Conservation (phyloP, 129 eudicot species). For the Chrysanthemum seticuspe region DNA sequence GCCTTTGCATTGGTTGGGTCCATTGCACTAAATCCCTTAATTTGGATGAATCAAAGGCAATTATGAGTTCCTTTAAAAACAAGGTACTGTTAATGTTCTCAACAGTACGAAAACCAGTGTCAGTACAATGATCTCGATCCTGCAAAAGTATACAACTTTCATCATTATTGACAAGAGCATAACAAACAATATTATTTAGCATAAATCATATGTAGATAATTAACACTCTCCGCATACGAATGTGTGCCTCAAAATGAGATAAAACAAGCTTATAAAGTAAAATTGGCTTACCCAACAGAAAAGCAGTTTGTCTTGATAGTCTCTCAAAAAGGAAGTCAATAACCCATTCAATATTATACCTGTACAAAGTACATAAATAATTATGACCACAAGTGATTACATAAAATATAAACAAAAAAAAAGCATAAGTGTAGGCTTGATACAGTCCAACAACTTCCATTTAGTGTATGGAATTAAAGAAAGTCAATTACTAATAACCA, state of each 20-base stretch:
- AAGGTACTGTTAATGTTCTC: constrained; percentile 50
- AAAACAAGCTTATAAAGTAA: background rate
- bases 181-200: too few relatives aligned
- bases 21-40: too few relatives aligned
- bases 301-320: constrained; percentile 43
- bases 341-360: constrained; percentile 41
- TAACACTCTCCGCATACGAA: background rate
- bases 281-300: constrained; percentile 58
- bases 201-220: too few relatives aligned
- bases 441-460: background rate
- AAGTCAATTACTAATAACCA: background rate
- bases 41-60: too few relatives aligned
- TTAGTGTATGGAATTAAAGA: background rate
- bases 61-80: constrained; percentile 54
- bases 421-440: background rate
- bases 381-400: constrained; percentile 1
- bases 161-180: background rate
- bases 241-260: background rate
- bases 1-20: too few relatives aligned
- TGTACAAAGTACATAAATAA: constrained; percentile 32
- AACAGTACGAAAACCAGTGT: constrained; percentile 45
- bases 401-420: background rate
- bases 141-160: constrained; percentile 23
- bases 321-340: constrained; percentile 55
- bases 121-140: constrained; percentile 61